phyloP scores from a whole-genome alignment of 2,329 filamentous ascomycete species.

The Neoascochyta sp. region DNA sequence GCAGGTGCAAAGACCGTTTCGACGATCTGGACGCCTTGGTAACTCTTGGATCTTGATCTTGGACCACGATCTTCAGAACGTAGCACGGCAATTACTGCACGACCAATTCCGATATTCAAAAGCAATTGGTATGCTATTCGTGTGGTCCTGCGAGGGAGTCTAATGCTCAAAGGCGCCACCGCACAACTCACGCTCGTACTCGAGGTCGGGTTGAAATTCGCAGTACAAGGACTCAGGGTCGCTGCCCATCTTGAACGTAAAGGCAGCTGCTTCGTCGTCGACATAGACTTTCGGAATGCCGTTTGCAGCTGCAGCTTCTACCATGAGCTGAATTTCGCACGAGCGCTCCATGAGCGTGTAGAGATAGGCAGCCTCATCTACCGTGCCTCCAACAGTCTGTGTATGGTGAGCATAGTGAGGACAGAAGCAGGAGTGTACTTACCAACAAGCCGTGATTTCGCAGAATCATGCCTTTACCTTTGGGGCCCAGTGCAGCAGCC shows the following conservation, averaged over 20 bases:
- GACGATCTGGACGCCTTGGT: no score
- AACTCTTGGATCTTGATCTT: no score
- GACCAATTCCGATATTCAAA: no score
- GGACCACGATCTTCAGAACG: no score
- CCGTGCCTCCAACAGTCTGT: constrained; percentile 63
- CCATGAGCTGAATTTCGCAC: constrained; percentile 64
- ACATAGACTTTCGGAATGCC: constrained; percentile 52
- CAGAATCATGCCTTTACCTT: constrained; percentile 61
- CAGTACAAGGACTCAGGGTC: constrained; percentile 50
- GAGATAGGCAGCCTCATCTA: constrained; percentile 70
- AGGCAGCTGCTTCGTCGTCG: constrained; percentile 54
- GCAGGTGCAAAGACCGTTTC: no score
- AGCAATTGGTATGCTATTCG: no score
- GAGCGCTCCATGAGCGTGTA: constrained; percentile 66
- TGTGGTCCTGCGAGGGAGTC: no score
- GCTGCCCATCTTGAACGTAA: constrained; percentile 49
- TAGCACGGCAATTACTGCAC: no score
- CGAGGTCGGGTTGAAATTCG: constrained; percentile 52
- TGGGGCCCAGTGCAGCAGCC: constrained; percentile 59
- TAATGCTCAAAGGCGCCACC: constrained; percentile 21
- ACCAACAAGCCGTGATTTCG: constrained; percentile 67
- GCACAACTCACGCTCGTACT: constrained; percentile 42
- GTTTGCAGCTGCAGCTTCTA: constrained; percentile 62
- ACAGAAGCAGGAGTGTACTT: constrained; percentile 1
- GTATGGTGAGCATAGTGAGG: constrained; percentile 2